Conservation (phyloP, 1,284 basidiomycete genomes). For the Erythrobasidium hasegawianum region DNA sequence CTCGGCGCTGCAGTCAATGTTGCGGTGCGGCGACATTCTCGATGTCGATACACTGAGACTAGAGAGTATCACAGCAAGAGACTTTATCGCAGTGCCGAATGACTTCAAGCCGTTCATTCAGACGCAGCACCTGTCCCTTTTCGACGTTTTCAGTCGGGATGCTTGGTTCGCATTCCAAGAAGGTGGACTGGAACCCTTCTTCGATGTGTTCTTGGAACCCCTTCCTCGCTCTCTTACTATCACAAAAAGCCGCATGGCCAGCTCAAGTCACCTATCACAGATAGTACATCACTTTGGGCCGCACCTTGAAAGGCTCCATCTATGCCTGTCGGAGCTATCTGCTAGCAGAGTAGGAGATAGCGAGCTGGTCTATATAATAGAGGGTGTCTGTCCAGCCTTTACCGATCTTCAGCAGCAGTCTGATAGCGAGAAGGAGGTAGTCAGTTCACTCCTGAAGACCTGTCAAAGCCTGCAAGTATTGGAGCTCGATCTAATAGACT, state of each 20-base stretch:
- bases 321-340: neutral
- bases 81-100: neutral
- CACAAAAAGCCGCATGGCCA: neutral
- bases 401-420: no score
- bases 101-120: constrained; percentile 1
- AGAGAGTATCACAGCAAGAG: neutral
- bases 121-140: neutral
- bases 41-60: neutral
- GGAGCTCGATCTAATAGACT: no score
- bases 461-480: no score
- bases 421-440: no score
- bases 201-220: neutral
- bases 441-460: no score
- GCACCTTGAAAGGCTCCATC: neutral
- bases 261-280: neutral
- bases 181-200: neutral
- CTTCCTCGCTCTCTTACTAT: neutral
- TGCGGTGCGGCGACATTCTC: neutral
- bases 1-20: neutral
- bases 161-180: neutral
- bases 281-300: neutral
- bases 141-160: neutral
- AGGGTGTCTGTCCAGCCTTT: no score
- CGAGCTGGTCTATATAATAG: no score
- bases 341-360: no score